Evolutionary conservation across 176 grass and related monocot genomes (phyloP).

Genomic region (Secale cereale): DNA sequence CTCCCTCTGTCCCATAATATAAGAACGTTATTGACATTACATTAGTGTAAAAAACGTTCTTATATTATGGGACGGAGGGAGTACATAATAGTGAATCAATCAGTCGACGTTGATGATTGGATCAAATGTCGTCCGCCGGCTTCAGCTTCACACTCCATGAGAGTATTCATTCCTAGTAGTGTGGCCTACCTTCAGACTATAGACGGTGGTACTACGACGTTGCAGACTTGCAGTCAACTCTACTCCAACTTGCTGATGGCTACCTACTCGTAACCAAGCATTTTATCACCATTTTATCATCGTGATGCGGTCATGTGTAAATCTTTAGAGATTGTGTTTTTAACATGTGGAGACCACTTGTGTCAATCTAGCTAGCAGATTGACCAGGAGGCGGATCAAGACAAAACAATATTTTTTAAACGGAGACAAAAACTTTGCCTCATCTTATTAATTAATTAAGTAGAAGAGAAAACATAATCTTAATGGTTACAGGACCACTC

Average conservation of each 20-base stretch:
- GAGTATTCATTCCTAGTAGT: background rate
- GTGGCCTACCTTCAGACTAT: background rate
- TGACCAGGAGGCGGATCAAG: background rate
- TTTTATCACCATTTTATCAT: background rate
- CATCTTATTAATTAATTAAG: too few species aligned
- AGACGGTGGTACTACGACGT: background rate
- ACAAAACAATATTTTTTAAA: too few species aligned
- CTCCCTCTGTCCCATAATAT: too few species aligned
- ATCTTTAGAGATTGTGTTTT: background rate
- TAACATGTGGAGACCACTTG: background rate
- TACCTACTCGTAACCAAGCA: background rate
- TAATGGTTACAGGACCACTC: too few species aligned
- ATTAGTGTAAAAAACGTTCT: too few species aligned
- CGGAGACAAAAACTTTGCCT: too few species aligned
- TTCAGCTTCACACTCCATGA: background rate
- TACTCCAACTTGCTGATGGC: background rate
- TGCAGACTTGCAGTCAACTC: background rate
- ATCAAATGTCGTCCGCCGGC: slow-evolving; percentile 17
- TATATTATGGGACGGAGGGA: too few species aligned
- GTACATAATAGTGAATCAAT: background rate
- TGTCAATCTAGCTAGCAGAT: background rate
- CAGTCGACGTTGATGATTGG: background rate
- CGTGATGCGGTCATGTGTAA: background rate
- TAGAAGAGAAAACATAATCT: too few species aligned
- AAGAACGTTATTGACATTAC: too few species aligned